Percentiles rank a stretch among this genome's conserved stretches.
These are phyloP conservation scores for Aegilops longissima DNA, from an alignment of 176 grass and related monocot species.

Conservation along the genomic window DNA sequence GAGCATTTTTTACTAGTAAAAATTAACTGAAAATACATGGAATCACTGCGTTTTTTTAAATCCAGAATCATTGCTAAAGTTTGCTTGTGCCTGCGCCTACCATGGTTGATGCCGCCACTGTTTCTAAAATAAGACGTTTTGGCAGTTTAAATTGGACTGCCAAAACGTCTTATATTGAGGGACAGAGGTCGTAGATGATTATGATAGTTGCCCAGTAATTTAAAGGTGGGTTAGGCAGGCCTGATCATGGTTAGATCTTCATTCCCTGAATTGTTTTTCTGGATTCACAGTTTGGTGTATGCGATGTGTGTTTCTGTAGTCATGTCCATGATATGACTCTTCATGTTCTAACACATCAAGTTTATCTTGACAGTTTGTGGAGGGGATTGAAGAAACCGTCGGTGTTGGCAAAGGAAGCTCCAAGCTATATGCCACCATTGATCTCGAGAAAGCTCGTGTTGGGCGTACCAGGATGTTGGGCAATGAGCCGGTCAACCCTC, in stretches of 20 bases:
- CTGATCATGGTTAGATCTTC: neutral
- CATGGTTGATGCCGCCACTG: neutral
- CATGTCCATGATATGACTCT: neutral
- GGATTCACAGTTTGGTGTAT: neutral
- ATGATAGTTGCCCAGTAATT: neutral
- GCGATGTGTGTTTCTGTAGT: neutral
- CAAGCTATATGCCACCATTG: conserved; percentile 66
- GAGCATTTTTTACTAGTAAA: neutral
- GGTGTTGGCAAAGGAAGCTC: conserved; percentile 49
- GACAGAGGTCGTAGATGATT: neutral
- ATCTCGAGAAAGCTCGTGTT: conserved; percentile 63
- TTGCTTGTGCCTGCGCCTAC: neutral
- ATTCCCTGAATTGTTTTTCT: neutral
- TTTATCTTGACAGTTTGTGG: conserved; percentile 41
- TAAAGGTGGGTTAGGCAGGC: neutral
- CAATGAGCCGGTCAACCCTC: conserved; percentile 45
- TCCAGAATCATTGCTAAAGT: too few relatives aligned
- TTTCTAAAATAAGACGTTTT: too few relatives aligned
- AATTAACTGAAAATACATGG: neutral
- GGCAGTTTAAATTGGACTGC: too few relatives aligned
- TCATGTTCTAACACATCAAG: conserved; percentile 6
- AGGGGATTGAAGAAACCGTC: conserved; percentile 56
- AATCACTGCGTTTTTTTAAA: neutral
- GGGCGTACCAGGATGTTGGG: conserved; percentile 49
- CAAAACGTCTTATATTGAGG: too few relatives aligned